Conservation (phyloP, 2,329 filamentous ascomycete genomes). For the Leptodontidium sp. region DNA sequence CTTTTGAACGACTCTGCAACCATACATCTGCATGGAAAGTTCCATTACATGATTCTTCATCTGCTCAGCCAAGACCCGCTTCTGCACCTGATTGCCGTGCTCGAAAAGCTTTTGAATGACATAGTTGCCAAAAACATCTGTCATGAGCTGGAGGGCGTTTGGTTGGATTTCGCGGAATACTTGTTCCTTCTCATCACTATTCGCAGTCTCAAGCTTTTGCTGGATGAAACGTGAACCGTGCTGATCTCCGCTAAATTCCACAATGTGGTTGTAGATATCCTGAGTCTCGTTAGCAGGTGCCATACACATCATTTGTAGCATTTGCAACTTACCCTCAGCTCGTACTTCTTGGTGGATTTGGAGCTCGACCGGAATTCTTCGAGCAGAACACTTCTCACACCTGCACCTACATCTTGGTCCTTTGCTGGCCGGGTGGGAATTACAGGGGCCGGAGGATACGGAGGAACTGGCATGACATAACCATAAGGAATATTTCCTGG, state of each 20-base stretch:
- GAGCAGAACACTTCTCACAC: conserved; percentile 74
- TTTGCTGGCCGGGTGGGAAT: conserved; percentile 45
- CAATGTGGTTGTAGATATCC: conserved; percentile 87
- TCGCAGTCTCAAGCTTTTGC: conserved; percentile 87
- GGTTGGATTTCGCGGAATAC: conserved; percentile 87
- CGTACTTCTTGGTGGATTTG: conserved; percentile 77
- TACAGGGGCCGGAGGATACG: conserved; percentile 37
- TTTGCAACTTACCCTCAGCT: conserved; percentile 68
- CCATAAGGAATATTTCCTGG: conserved; percentile 47
- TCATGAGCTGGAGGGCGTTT: conserved; percentile 90
- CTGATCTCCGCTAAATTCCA: conserved; percentile 96
- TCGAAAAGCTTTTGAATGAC: conserved; percentile 98
- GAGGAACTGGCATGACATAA: conserved; percentile 47
- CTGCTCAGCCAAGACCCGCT: conserved; percentile 82
- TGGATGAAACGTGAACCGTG: conserved; percentile 97
- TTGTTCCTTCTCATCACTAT: conserved; percentile 93
- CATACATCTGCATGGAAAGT: conserved; percentile 88
- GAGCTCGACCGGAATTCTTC: conserved; percentile 81
- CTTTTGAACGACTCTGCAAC: conserved; percentile 95
- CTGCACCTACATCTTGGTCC: conserved; percentile 52
- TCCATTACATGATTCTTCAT: conserved; percentile 87
- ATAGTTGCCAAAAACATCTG: conserved; percentile 97
- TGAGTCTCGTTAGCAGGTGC: conserved; percentile 42
- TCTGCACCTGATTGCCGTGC: conserved; percentile 92
- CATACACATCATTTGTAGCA: background rate